Percentiles rank a stretch among this genome's conserved stretches.
phyloP scores from a whole-genome alignment of 345 rosid species.

The Luvunga scandens region DNA sequence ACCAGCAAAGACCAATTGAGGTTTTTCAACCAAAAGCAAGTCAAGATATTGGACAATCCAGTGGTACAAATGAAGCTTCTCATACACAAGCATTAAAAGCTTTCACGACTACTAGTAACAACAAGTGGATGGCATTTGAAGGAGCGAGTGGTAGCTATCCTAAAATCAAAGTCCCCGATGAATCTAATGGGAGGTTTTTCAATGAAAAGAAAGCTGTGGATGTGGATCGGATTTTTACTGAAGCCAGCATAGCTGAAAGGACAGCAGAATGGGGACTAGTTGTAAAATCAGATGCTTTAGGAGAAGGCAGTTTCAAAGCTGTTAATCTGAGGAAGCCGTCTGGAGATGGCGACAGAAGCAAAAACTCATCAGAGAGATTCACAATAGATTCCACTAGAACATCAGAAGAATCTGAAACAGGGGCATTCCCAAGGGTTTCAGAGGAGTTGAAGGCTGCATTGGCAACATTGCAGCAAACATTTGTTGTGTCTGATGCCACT shows the following conservation, averaged over 20 bases:
- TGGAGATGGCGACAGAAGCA: conserved; percentile 44
- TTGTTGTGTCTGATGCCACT: conserved; percentile 91
- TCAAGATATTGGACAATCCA: conserved; percentile 16
- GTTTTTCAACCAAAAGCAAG: conserved; percentile 26
- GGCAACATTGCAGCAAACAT: conserved; percentile 86
- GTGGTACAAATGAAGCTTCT: not conserved
- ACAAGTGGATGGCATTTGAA: conserved; percentile 79
- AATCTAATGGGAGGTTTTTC: not conserved
- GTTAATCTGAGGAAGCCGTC: conserved; percentile 14
- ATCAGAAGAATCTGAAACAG: conserved; percentile 64
- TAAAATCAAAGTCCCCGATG: conserved; percentile 8
- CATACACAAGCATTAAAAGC: conserved; percentile 13
- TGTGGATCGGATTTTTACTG: conserved; percentile 26
- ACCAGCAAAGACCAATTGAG: conserved; percentile 34
- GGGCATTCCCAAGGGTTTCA: conserved; percentile 68
- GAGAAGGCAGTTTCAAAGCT: conserved; percentile 51
- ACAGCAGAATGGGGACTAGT: conserved; percentile 88
- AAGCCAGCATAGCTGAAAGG: conserved; percentile 60
- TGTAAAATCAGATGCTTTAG: conserved; percentile 39
- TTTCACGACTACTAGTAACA: conserved; percentile 12
- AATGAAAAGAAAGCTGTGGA: not conserved
- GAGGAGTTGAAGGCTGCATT: conserved; percentile 88
- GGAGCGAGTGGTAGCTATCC: conserved; percentile 13
- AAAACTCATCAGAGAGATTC: conserved; percentile 30
- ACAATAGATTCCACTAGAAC: conserved; percentile 44